Evolutionary conservation across 805 yeast genomes (phyloP).

Genomic region (Wickerhamomyces queroliae): DNA sequence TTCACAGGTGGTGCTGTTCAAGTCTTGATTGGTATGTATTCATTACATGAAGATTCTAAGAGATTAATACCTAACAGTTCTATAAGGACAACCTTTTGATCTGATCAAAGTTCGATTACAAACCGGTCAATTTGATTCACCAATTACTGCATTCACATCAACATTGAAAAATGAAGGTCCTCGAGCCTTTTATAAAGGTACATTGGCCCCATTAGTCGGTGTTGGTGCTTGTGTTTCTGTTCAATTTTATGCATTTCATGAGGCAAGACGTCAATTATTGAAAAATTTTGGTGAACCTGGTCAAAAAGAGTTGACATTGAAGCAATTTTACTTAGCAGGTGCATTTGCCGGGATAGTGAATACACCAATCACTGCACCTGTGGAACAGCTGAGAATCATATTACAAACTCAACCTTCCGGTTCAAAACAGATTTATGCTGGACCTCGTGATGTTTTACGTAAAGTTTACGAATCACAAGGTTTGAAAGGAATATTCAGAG

Average conservation of each 20-base stretch:
- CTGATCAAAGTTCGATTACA: conserved; percentile 91
- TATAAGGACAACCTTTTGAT: conserved; percentile 83
- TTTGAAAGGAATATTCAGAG: conserved; percentile 72
- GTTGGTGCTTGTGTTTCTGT: conserved; percentile 96
- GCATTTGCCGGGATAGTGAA: conserved; percentile 89
- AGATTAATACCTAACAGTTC: conserved; percentile 20
- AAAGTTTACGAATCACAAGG: conserved; percentile 80
- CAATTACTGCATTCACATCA: conserved; percentile 67
- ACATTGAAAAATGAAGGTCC: conserved; percentile 79
- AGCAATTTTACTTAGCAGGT: conserved; percentile 80
- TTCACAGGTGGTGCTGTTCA: conserved; percentile 96
- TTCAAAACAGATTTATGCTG: conserved; percentile 39
- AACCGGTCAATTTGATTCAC: conserved; percentile 76
- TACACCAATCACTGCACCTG: conserved; percentile 87
- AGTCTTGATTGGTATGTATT: conserved; percentile 58
- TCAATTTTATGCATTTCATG: conserved; percentile 91
- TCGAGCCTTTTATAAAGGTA: conserved; percentile 86
- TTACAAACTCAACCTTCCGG: conserved; percentile 69
- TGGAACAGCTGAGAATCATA: conserved; percentile 90
- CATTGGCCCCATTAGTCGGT: conserved; percentile 87
- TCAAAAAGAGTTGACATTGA: conserved; percentile 38
- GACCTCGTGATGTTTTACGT: conserved; percentile 77
- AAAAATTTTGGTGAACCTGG: conserved; percentile 31
- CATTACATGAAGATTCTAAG: background rate
- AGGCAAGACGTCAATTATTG: conserved; percentile 67